Conservation (phyloP, 371 early-diverging fungal species). For the Haplosporangium sp. region DNA sequence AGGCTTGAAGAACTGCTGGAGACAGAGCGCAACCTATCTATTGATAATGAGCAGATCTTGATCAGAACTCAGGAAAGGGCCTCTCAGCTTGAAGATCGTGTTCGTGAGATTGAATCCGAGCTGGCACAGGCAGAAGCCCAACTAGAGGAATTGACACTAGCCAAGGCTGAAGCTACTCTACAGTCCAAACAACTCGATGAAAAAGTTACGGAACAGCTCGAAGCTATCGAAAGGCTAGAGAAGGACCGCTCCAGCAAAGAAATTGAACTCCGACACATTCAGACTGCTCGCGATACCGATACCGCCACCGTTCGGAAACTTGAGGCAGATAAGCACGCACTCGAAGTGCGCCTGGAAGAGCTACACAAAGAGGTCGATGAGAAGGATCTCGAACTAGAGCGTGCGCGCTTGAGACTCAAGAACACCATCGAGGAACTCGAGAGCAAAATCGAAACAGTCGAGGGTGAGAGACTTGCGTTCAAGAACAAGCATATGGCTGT, state of each 20-base stretch:
- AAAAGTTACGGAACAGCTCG: conserved; percentile 59
- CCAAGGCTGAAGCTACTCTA: conserved; percentile 63
- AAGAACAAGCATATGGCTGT: conserved; percentile 62
- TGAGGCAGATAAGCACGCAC: conserved; percentile 67
- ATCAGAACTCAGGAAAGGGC: conserved; percentile 79
- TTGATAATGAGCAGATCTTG: conserved; percentile 86
- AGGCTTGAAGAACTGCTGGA: conserved; percentile 75
- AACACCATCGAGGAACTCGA: conserved; percentile 69
- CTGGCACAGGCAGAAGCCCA: conserved; percentile 76
- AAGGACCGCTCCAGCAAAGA: conserved; percentile 68
- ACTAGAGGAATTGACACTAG: conserved; percentile 63
- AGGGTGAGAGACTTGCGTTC: conserved; percentile 68
- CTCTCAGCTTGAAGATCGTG: conserved; percentile 73
- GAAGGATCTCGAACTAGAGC: conserved; percentile 65
- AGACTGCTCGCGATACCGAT: conserved; percentile 61
- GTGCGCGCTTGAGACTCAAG: conserved; percentile 59
- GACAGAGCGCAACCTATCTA: conserved; percentile 77
- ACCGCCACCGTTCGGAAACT: conserved; percentile 57
- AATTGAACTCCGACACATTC: conserved; percentile 65
- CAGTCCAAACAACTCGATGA: conserved; percentile 60
- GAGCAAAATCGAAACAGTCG: conserved; percentile 65
- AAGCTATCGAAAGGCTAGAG: conserved; percentile 68
- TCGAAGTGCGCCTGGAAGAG: conserved; percentile 68
- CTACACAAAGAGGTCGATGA: conserved; percentile 69
- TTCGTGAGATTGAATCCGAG: conserved; percentile 69